Evolutionary conservation across 2,329 filamentous ascomycete species (phyloP).

Genomic region (Fusarium sp.): DNA sequence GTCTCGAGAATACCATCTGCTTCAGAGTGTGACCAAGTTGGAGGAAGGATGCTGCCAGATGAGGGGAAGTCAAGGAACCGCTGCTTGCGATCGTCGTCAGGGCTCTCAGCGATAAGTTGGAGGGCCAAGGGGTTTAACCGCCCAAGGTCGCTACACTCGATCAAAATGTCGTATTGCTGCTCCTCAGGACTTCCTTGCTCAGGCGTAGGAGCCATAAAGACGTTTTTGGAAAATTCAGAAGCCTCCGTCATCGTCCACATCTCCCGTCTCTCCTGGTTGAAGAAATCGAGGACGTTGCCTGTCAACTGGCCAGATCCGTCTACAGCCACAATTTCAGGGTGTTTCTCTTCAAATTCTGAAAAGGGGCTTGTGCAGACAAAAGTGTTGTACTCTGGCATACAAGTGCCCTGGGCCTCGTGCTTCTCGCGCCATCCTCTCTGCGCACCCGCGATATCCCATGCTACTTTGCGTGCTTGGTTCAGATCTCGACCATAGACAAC

Average conservation of each 20-base stretch:
- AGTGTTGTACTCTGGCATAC: constrained; percentile 82
- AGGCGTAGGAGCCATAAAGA: constrained; percentile 91
- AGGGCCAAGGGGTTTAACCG: constrained; percentile 80
- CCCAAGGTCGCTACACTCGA: constrained; percentile 91
- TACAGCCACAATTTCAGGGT: constrained; percentile 80
- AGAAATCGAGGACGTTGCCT: constrained; percentile 87
- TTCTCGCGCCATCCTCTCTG: constrained; percentile 82
- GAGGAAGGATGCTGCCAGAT: constrained; percentile 91
- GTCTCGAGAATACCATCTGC: constrained; percentile 88
- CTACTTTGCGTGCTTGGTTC: constrained; percentile 73
- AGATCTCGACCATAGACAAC: constrained; percentile 88
- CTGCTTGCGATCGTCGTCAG: constrained; percentile 59
- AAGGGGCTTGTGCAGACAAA: constrained; percentile 81
- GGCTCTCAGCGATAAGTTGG: constrained; percentile 71
- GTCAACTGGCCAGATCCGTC: constrained; percentile 80
- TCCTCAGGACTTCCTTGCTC: constrained; percentile 74
- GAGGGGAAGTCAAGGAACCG: constrained; percentile 82
- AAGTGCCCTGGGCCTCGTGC: constrained; percentile 69
- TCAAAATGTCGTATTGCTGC: constrained; percentile 82
- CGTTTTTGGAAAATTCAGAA: constrained; percentile 89
- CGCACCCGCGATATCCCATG: constrained; percentile 79
- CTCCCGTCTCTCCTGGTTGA: constrained; percentile 88
- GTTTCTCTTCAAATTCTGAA: constrained; percentile 77
- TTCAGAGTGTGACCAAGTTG: constrained; percentile 86
- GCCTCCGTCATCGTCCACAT: constrained; percentile 95